Conservation (phyloP, 2,329 filamentous ascomycete species). For the Simplicillium aogashimaense region DNA sequence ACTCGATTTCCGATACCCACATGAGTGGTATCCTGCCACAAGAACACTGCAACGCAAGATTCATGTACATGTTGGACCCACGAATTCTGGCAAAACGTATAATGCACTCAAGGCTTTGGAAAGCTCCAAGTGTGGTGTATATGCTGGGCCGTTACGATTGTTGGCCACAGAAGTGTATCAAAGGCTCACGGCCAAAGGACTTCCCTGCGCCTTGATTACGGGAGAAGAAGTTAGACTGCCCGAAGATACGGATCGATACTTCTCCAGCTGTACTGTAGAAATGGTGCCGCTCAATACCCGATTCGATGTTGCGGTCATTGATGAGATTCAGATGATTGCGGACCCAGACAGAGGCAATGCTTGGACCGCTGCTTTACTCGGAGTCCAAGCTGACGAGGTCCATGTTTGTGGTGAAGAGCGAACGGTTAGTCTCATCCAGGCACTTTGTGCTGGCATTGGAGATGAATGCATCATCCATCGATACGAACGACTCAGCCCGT, state of each 20-base stretch:
- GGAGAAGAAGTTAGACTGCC: slow-evolving; percentile 79
- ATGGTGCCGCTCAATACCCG: slow-evolving; percentile 53
- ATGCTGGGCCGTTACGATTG: slow-evolving; percentile 80
- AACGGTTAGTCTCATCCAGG: slow-evolving; percentile 66
- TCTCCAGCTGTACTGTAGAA: slow-evolving; percentile 87
- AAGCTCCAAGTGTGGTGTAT: slow-evolving; percentile 65
- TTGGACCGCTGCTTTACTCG: slow-evolving; percentile 86
- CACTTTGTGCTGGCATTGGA: slow-evolving; percentile 68
- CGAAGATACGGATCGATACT: slow-evolving; percentile 42
- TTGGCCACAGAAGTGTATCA: slow-evolving; percentile 91
- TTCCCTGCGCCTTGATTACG: slow-evolving; percentile 70
- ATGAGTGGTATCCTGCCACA: slow-evolving; percentile 87
- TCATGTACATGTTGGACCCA: slow-evolving; percentile 90
- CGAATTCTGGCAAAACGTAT: slow-evolving; percentile 97
- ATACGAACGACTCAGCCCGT: slow-evolving; percentile 74
- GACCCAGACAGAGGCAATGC: slow-evolving; percentile 76
- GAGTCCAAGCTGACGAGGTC: slow-evolving; percentile 77
- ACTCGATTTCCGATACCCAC: slow-evolving; percentile 78
- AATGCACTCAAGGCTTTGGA: slow-evolving; percentile 81
- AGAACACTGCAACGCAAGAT: slow-evolving; percentile 71
- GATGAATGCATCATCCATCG: slow-evolving; percentile 74
- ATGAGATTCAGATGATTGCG: slow-evolving; percentile 97
- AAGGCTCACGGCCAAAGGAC: slow-evolving; percentile 71
- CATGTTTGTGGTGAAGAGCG: slow-evolving; percentile 90
- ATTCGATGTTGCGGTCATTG: slow-evolving; percentile 87